These are phyloP conservation scores for Secale cereale DNA, from an alignment of 176 grass and related monocot genomes.

Conservation along the genomic window DNA sequence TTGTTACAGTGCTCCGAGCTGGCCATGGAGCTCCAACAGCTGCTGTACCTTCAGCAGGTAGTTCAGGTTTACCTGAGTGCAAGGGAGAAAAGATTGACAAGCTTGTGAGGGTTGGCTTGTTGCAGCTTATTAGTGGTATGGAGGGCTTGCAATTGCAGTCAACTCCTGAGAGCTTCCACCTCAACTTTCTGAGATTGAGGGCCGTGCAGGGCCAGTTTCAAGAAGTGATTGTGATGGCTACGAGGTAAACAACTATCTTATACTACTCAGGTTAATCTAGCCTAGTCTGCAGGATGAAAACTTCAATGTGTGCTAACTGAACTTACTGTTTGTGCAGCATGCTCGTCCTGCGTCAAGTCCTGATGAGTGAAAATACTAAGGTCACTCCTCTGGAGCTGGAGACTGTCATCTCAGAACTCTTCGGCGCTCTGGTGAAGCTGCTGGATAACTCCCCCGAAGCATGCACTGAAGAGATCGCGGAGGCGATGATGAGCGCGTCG, in stretches of 20 bases:
- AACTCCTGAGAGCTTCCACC: constrained; percentile 67
- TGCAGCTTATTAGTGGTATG: constrained; percentile 56
- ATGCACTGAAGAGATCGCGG: constrained; percentile 60
- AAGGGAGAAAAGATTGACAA: constrained; percentile 71
- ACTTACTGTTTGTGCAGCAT: constrained; percentile 48
- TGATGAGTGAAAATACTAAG: constrained; percentile 60
- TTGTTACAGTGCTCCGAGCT: constrained; percentile 63
- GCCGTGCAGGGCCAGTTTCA: constrained; percentile 70
- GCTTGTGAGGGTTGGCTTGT: constrained; percentile 62
- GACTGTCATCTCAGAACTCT: constrained; percentile 40
- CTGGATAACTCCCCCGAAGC: constrained; percentile 48
- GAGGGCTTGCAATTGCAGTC: constrained; percentile 59
- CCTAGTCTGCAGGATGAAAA: neutral
- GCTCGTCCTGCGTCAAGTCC: constrained; percentile 74
- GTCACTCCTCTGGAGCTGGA: constrained; percentile 32
- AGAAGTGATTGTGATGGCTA: constrained; percentile 73
- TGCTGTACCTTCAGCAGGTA: constrained; percentile 17
- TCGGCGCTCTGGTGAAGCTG: constrained; percentile 39
- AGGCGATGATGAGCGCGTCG: constrained; percentile 44
- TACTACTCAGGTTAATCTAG: too few species aligned
- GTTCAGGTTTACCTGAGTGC: constrained; percentile 53
- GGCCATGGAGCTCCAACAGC: constrained; percentile 54
- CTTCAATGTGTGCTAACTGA: neutral
- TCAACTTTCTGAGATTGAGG: constrained; percentile 71
- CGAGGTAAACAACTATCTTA: constrained; percentile 82